Evolutionary conservation across 352 stramenopile species (phyloP).

Genomic region (Thalassiosira livingstoniorum): DNA sequence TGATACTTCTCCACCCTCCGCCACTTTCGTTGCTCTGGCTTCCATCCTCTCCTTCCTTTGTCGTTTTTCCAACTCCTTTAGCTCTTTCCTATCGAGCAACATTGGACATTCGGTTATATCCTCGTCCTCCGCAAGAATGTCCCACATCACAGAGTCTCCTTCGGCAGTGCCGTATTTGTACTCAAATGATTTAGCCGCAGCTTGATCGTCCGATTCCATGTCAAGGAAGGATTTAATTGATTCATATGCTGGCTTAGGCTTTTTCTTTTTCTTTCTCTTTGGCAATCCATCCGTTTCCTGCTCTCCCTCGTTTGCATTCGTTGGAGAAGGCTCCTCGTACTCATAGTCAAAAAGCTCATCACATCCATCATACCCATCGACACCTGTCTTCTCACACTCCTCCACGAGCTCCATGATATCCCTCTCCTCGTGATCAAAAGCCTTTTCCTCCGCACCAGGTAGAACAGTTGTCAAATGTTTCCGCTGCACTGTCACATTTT

Average conservation of each 20-base stretch:
- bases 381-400: no score
- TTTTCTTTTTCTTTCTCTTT: background rate
- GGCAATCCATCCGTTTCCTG: background rate
- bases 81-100: no score
- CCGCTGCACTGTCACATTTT: background rate
- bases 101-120: background rate
- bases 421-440: background rate
- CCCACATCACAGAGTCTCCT: background rate
- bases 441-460: background rate
- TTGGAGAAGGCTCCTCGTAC: background rate
- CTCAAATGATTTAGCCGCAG: background rate
- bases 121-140: background rate
- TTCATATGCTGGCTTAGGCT: background rate
- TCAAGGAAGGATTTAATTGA: background rate
- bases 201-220: background rate
- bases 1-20: no score
- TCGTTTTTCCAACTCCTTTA: no score
- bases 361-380: no score
- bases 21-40: no score
- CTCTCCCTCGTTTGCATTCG: background rate
- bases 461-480: background rate
- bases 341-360: background rate
- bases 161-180: background rate
- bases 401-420: no score
- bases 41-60: no score